phyloP scores from a whole-genome alignment of 2,329 filamentous ascomycete genomes.

The Aspergillus clavatus region DNA sequence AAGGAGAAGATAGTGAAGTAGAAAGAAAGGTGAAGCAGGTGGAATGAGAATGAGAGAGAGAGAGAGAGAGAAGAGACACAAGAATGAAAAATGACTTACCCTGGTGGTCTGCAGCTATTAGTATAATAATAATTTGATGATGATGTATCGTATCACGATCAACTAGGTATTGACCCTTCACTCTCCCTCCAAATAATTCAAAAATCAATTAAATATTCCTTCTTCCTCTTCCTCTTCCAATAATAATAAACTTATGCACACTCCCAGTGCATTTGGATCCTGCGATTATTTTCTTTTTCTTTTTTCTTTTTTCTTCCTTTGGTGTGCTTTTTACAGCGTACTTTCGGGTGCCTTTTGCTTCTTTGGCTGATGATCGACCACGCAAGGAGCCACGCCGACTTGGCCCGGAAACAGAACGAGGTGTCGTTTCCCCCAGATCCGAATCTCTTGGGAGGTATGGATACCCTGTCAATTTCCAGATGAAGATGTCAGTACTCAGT shows the following conservation, averaged over 20 bases:
- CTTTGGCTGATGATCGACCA: constrained; percentile 20
- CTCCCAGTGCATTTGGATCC: constrained; percentile 7
- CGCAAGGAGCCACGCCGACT: constrained; percentile 15
- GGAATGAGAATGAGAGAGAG: constrained; percentile 2
- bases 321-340: neutral
- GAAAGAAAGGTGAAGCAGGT: neutral
- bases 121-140: too few species aligned
- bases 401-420: neutral
- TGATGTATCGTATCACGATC: too few species aligned
- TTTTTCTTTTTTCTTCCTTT: neutral
- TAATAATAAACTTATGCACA: constrained; percentile 10
- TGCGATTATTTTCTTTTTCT: neutral
- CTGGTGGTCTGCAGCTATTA: too few species aligned
- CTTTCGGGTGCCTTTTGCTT: constrained; percentile 12
- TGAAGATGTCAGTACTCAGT: too few species aligned
- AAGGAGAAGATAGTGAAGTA: neutral
- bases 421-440: neutral
- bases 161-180: neutral
- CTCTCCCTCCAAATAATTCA: constrained; percentile 11
- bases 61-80: constrained; percentile 3
- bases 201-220: too few species aligned
- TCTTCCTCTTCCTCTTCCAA: constrained; percentile 5
- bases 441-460: too few species aligned
- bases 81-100: constrained; percentile 5
- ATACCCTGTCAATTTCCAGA: too few species aligned